Evolutionary conservation across 2,329 filamentous ascomycete species (phyloP), one percentile per base, ranked within the genome.

Genomic region (Chaetomiaceae sp.): DNA sequence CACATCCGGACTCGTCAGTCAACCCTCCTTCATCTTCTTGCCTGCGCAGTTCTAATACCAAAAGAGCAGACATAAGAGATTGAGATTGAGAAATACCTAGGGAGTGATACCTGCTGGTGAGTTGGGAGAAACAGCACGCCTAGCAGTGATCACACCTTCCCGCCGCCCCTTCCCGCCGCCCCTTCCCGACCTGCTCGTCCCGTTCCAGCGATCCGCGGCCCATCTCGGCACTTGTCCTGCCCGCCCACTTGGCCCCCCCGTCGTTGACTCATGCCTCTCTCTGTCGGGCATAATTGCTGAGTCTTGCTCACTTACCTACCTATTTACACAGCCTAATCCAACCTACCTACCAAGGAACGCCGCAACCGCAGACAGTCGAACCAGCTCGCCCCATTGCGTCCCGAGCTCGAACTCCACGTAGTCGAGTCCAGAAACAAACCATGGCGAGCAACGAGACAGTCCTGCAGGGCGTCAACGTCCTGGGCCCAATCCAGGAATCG

Each of bases 391-490:
- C 20, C 12, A 26, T 15, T 15, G 17, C 4, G 24, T 6, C 15
- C 14, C n/a, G n/a, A n/a, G n/a, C n/a, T n/a, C n/a, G n/a, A n/a
- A n/a, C n/a, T n/a, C n/a, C n/a, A n/a, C n/a, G n/a, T n/a, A n/a
- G n/a, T 47, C n/a, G 19, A 19, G 18, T 20, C 32, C 32, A 48
- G 32, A 49, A 9, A 40, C 6, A 29, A 48, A 51, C 52, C 57
- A 89, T 88, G 84, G 75, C 81, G 56, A 74, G 77, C 56, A 79
- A 79, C 62, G 86, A 95, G 47, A 71, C 76, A 55, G 86, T 95
- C 63, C 84, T 96, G 57, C 83, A 89, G 68, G 89, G 89, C 69
- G 90, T 96, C 63, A 81, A 83, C 69, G 80, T 97, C 75, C 83
- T 88, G 61, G 91, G 88, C 62, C 69, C 78, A 52, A 72, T 97